A percentile compares a stretch with the other conserved stretches of the same genome.
Conservation (phyloP, 2,329 filamentous ascomycete species). For the Aureobasidium sp. region DNA sequence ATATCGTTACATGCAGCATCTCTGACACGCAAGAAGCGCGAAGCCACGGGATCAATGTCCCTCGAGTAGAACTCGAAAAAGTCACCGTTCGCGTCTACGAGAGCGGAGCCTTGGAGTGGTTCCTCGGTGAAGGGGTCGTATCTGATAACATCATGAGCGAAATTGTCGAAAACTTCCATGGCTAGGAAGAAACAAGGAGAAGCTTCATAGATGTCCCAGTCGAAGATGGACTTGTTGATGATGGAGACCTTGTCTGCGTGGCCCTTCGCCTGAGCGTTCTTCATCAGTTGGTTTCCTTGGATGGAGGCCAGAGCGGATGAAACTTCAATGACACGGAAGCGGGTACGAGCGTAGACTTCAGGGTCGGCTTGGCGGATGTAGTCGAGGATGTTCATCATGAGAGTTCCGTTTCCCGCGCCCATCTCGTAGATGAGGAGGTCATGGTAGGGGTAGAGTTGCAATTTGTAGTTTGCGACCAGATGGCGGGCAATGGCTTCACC, state of each 20-base stretch:
- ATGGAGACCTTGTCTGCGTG: slow-evolving; percentile 85
- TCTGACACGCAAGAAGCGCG: slow-evolving; percentile 75
- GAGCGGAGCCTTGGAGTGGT: slow-evolving; percentile 78
- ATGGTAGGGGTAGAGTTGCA: slow-evolving; percentile 88
- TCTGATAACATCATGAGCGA: slow-evolving; percentile 86
- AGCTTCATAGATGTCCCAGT: slow-evolving; percentile 82
- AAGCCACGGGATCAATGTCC: slow-evolving; percentile 70
- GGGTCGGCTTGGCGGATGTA: slow-evolving; percentile 86
- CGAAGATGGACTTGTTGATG: slow-evolving; percentile 89
- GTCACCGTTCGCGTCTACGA: slow-evolving; percentile 77
- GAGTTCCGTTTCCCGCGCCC: slow-evolving; percentile 91
- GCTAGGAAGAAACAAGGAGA: slow-evolving; percentile 95
- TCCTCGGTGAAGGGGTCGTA: slow-evolving; percentile 76
- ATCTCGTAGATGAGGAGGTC: slow-evolving; percentile 98
- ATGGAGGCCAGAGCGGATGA: slow-evolving; percentile 69
- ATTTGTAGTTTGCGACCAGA: slow-evolving; percentile 89
- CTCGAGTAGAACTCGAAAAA: slow-evolving; percentile 91
- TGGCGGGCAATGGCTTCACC: slow-evolving; percentile 96
- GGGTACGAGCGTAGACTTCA: slow-evolving; percentile 86
- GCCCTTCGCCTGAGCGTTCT: slow-evolving; percentile 58
- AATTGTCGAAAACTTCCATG: slow-evolving; percentile 98
- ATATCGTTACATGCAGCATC: slow-evolving; percentile 57
- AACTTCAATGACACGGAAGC: slow-evolving; percentile 95
- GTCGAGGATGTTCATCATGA: slow-evolving; percentile 97
- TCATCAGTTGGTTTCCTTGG: slow-evolving; percentile 62